These are phyloP conservation scores for Neonectria sp. DNA, from an alignment of 2,329 filamentous ascomycete species.

Conservation along the genomic window DNA sequence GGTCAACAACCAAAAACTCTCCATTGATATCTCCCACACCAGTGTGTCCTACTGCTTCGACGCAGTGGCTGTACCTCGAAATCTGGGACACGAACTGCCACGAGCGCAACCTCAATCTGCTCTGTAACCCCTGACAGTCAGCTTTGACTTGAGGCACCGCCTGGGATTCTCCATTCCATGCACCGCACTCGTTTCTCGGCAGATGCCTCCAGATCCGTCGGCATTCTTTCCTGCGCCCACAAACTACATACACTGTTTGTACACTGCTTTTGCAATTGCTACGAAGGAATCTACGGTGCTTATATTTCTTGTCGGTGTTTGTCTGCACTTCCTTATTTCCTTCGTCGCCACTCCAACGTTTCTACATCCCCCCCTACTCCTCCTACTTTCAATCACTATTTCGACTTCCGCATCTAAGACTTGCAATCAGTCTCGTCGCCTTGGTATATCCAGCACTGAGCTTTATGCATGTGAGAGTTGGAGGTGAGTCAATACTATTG, in stretches of 20 bases:
- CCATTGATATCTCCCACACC: not conserved
- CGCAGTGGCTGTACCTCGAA: not conserved
- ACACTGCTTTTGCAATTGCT: not conserved
- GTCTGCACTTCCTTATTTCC: not conserved
- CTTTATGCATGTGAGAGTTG: not conserved
- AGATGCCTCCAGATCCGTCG: not conserved
- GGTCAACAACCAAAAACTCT: not conserved
- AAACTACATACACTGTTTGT: not conserved
- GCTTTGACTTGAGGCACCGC: not conserved
- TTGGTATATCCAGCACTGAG: not conserved
- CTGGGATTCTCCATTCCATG: not conserved
- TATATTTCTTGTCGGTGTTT: not conserved
- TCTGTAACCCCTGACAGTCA: too few species aligned
- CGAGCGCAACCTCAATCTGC: not conserved
- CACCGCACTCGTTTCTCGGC: not conserved
- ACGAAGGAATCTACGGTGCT: not conserved
- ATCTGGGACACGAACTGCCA: not conserved
- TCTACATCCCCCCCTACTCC: not conserved
- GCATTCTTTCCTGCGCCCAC: not conserved
- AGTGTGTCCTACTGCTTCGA: not conserved
- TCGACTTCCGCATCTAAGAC: not conserved
- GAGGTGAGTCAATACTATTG: not conserved
- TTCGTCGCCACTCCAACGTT: not conserved
- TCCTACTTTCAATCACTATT: not conserved
- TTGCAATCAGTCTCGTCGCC: not conserved